Evolutionary conservation across 805 yeast genomes (phyloP), one percentile per base, ranked within the genome.

Genomic region (Pichia rugopelliculosa): DNA sequence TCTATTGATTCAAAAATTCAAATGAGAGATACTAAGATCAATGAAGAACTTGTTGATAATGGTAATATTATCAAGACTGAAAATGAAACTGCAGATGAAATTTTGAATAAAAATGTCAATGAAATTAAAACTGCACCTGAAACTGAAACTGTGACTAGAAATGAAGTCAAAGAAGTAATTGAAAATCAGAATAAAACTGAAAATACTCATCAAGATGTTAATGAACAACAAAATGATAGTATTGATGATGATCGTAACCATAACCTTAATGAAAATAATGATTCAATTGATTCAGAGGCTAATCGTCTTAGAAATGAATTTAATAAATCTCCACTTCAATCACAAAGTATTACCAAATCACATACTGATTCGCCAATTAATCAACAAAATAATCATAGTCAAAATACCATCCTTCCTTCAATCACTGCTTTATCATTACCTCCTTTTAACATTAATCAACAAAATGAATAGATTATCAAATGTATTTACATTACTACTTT

Each of bases 391-490:
- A n/a, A 12, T 42, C 38, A 41, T 20, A 46, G 4, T 8, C 40
- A 41, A 36, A 10, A 42, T 7, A 26, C 48, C 3, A 24, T 34
- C 10, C 15, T 44, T 13, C 66, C 66, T 7, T 56, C 65, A 1
- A 61, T 64, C 34, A 64, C 59, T 48, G 59, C 59, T 34, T 51
- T 64, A 37, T 57, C 65, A 15, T 48, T 64, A 45, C 68, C 68
- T 17, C 66, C 67, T 7, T 39, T 62, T 7, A 60, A 59, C 48
- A 56, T 59, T 59, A 60, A 56, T 36, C 62, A 60, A 49, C 53
- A 56, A 53, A 55, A 51, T 37, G 50, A 54, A 26, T 45, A 30
- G n/a, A n/a, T n/a, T n/a, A 41, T 37, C 18, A 20, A 5, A 15
- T 38, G 17, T 36, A 18, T 34, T 22, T 9, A 37, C 18, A 5